phyloP scores from a whole-genome alignment of 78 protist species.

The Tieghemostelium lacteum region DNA sequence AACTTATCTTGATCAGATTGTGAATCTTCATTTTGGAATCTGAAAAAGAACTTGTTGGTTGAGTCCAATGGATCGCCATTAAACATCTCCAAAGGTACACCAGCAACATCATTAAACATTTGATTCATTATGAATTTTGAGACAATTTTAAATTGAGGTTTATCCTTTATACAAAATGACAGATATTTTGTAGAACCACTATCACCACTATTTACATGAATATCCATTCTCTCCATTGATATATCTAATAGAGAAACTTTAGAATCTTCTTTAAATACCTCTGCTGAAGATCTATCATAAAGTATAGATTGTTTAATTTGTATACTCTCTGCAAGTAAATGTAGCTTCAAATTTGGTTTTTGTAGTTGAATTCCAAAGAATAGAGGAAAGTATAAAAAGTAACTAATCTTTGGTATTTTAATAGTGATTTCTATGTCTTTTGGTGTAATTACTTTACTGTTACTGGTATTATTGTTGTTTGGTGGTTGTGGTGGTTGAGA shows the following conservation, averaged over 20 bases:
- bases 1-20: not conserved
- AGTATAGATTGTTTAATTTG: not conserved
- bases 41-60: too few species aligned
- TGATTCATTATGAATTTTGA: not conserved
- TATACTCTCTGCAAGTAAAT: conserved; percentile 13
- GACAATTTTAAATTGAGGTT: not conserved
- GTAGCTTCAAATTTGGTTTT: conserved; percentile 24
- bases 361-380: not conserved
- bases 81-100: not conserved
- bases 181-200: not conserved
- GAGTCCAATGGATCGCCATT: too few species aligned
- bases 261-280: not conserved
- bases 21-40: too few species aligned
- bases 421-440: conserved; percentile 9
- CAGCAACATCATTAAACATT: not conserved
- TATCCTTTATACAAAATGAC: not conserved
- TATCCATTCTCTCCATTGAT: not conserved
- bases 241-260: not conserved
- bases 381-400: conserved; percentile 18
- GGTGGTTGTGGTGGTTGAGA: too few species aligned
- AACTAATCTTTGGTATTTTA: conserved; percentile 2
- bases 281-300: not conserved
- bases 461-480: not conserved
- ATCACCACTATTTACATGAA: conserved; percentile 10
- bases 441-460: not conserved